phyloP scores from a whole-genome alignment of 805 yeast genomes.

The Millerago galiae region DNA sequence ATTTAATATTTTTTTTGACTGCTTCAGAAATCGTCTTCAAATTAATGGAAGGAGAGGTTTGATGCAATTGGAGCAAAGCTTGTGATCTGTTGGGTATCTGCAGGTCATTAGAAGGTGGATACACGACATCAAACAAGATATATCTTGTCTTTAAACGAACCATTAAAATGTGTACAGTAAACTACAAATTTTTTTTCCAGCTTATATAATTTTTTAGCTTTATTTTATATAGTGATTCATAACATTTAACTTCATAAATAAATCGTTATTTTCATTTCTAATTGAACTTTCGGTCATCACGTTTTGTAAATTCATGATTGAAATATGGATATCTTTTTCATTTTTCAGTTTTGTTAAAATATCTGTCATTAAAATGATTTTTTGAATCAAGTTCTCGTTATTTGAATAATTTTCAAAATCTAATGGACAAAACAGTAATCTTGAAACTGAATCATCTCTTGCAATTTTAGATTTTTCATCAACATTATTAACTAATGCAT shows the following conservation, averaged over 20 bases:
- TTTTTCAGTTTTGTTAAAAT: not conserved
- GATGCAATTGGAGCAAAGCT: constrained; percentile 42
- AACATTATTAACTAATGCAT: not conserved
- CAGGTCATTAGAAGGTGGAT: constrained; percentile 41
- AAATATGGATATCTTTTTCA: constrained; percentile 2
- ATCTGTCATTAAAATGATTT: constrained; percentile 1
- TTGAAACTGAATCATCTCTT: constrained; percentile 3
- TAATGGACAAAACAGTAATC: constrained; percentile 15
- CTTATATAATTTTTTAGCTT: not conserved
- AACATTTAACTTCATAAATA: constrained; percentile 12
- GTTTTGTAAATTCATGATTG: constrained; percentile 14
- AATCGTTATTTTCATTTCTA: constrained; percentile 4
- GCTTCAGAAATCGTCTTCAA: constrained; percentile 44
- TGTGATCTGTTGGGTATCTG: constrained; percentile 28
- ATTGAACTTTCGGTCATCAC: constrained; percentile 13
- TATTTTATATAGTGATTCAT: constrained; percentile 9
- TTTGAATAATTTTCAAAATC: not conserved
- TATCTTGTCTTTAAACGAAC: constrained; percentile 86
- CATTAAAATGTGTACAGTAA: constrained; percentile 41
- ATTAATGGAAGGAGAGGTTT: constrained; percentile 40
- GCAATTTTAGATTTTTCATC: not conserved
- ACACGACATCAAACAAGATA: constrained; percentile 69
- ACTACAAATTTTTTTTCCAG: not conserved
- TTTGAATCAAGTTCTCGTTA: constrained; percentile 5
- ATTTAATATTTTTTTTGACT: constrained; percentile 49